Conservation (phyloP, 2,329 filamentous ascomycete species). For the Fusarium longipes region DNA sequence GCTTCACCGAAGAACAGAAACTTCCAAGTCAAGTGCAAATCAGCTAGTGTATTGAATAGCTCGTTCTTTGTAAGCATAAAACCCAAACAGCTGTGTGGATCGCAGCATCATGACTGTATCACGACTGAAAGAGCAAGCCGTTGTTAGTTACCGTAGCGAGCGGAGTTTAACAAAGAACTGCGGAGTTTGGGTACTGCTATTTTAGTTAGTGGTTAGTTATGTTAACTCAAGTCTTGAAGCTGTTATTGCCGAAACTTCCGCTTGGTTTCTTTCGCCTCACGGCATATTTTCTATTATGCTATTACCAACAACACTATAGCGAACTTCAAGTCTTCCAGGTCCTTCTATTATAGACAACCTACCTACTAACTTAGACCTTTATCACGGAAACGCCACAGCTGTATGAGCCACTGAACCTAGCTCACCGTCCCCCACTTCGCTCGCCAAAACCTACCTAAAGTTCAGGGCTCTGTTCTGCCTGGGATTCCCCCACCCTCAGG, state of each 20-base stretch:
- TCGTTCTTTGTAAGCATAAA: not conserved
- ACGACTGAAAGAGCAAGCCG: not conserved
- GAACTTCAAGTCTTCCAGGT: conserved; percentile 22
- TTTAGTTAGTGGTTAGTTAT: not conserved
- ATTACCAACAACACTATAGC: not conserved
- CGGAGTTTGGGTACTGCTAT: conserved; percentile 30
- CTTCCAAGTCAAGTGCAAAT: not conserved
- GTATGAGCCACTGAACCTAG: conserved; percentile 38
- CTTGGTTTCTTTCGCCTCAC: not conserved
- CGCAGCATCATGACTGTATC: not conserved
- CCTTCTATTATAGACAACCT: conserved; percentile 21
- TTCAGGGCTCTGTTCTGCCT: conserved; percentile 13
- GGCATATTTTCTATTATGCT: conserved; percentile 2
- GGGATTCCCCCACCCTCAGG: conserved; percentile 31
- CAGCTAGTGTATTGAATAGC: not conserved
- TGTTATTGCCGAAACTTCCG: not conserved
- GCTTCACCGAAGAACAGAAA: not conserved
- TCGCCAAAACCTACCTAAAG: not conserved
- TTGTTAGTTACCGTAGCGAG: conserved; percentile 13
- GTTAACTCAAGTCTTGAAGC: not conserved
- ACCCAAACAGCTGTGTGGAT: not conserved
- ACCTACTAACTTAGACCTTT: no score
- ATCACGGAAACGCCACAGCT: conserved; percentile 33
- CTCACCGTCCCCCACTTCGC: conserved; percentile 44
- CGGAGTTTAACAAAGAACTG: conserved; percentile 29